Evolutionary conservation across 768 basidiomycete species (phyloP).

Genomic region (Porphyrellus cyaneotinctus): DNA sequence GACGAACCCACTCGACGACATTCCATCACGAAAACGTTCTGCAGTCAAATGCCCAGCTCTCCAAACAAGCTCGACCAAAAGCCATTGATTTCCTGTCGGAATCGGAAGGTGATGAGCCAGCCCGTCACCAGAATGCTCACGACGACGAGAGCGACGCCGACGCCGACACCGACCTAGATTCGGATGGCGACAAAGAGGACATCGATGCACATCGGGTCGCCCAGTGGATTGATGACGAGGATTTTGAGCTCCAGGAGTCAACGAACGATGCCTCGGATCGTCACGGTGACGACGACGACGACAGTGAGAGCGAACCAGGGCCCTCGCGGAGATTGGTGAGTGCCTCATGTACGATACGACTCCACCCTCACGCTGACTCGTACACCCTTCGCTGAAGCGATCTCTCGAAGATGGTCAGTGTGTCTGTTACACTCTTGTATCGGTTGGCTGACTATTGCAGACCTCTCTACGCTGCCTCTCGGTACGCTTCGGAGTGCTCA

Average conservation of each 20-base stretch:
- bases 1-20: background rate
- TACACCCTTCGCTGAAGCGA: constrained; percentile 11
- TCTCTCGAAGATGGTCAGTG: constrained; percentile 28
- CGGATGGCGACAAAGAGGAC: background rate
- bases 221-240: constrained; percentile 56
- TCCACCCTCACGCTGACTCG: background rate
- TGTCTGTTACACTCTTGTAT: background rate
- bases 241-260: constrained; percentile 26
- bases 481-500: constrained; percentile 66
- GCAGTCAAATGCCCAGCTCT: constrained; percentile 3
- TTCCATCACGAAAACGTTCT: background rate
- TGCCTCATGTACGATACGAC: background rate
- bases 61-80: constrained; percentile 15
- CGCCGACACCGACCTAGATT: constrained; percentile 27
- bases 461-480: constrained; percentile 57
- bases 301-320: background rate
- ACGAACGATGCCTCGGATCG: constrained; percentile 4
- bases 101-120: background rate
- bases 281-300: background rate
- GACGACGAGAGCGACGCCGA: constrained; percentile 29
- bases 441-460: constrained; percentile 32
- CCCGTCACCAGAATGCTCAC: background rate
- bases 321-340: constrained; percentile 19
- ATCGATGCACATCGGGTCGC: constrained; percentile 53
- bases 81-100: constrained; percentile 16